Conservation (phyloP, 139 green algal genomes). For the Coelastrella sp. region DNA sequence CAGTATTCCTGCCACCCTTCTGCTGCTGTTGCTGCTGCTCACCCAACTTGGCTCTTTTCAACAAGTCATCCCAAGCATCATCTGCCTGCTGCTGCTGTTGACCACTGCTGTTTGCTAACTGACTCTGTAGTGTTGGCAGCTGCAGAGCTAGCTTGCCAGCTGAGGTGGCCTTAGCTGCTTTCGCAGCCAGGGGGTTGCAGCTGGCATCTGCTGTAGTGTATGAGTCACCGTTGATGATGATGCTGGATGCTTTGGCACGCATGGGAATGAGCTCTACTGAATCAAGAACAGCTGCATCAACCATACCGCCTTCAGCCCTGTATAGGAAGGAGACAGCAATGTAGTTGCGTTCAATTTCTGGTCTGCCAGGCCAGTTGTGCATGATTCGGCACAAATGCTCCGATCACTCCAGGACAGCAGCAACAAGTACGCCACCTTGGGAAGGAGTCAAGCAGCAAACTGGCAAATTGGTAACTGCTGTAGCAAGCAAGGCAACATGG, state of each 20-base stretch:
- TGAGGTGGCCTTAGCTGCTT: neutral
- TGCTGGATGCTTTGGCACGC: constrained; percentile 15
- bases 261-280: constrained; percentile 20
- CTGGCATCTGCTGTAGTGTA: neutral
- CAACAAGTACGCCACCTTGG: no score
- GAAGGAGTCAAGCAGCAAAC: no score
- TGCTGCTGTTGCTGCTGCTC: neutral
- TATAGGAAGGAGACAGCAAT: no score
- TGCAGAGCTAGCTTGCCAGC: constrained; percentile 12
- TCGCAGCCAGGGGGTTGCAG: neutral
- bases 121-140: constrained; percentile 25
- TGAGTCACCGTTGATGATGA: neutral
- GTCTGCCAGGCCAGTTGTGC: no score
- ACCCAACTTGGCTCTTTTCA: neutral
- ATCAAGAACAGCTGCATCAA: constrained; percentile 37
- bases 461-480: no score
- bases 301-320: constrained; percentile 25
- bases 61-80: constrained; percentile 9
- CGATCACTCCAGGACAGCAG: no score
- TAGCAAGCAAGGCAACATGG: no score
- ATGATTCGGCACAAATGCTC: no score
- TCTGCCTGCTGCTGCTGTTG: constrained; percentile 35
- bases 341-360: no score
- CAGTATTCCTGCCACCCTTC: neutral
- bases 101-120: neutral